Conservation (phyloP, 495 filamentous ascomycete genomes). For the Aspergillus avenaceus region DNA sequence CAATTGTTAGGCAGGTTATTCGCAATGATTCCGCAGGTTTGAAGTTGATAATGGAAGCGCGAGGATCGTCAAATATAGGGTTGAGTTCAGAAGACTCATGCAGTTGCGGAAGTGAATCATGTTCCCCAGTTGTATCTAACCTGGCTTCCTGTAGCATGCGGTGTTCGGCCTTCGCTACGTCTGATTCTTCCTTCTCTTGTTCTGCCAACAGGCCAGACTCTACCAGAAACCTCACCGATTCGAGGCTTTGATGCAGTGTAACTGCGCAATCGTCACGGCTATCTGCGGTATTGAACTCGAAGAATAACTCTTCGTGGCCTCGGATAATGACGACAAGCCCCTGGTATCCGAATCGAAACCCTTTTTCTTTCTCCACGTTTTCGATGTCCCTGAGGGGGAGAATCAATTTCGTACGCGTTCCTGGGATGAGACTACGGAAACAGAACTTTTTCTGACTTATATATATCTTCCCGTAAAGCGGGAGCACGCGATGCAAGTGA, state of each 20-base stretch:
- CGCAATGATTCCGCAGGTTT: constrained; percentile 77
- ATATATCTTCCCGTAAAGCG: constrained; percentile 96
- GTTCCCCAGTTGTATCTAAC: constrained; percentile 52
- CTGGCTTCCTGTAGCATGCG: constrained; percentile 77
- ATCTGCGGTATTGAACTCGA: constrained; percentile 78
- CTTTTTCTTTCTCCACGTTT: constrained; percentile 92
- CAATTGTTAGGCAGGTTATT: constrained; percentile 95
- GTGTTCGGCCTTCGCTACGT: constrained; percentile 78
- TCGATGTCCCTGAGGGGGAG: constrained; percentile 89
- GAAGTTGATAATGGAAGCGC: constrained; percentile 90
- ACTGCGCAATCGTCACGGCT: constrained; percentile 83
- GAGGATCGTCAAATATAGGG: constrained; percentile 89
- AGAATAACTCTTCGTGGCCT: constrained; percentile 95
- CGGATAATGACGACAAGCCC: constrained; percentile 88
- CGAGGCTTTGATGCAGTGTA: constrained; percentile 71
- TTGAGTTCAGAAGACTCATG: constrained; percentile 42
- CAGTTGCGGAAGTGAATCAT: constrained; percentile 45
- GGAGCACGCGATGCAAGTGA: constrained; percentile 80
- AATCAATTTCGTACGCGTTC: constrained; percentile 89
- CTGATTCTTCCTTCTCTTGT: constrained; percentile 66
- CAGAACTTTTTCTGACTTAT: constrained; percentile 87
- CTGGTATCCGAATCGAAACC: constrained; percentile 87
- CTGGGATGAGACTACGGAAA: constrained; percentile 86
- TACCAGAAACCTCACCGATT: constrained; percentile 65
- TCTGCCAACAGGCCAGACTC: constrained; percentile 67